phyloP scores from a whole-genome alignment of 1,139 yeast genomes.

The Saccharomycopsis hybrid region DNA sequence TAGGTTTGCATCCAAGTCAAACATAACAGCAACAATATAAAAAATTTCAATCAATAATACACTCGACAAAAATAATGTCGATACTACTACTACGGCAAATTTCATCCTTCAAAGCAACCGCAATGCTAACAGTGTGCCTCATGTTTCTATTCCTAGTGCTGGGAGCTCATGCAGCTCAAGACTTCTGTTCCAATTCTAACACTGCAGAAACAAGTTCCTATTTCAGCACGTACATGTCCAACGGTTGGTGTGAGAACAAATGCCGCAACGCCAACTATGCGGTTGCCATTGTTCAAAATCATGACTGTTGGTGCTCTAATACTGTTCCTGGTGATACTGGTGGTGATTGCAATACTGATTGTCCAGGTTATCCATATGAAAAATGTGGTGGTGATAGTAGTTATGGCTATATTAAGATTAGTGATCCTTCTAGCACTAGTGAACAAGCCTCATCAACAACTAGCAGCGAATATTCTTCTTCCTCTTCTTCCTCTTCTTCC shows the following conservation, averaged over 20 bases:
- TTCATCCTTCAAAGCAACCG: no score
- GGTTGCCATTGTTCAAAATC: conserved; percentile 9
- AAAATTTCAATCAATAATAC: no score
- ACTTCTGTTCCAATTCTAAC: conserved; percentile 1
- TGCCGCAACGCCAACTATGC: conserved; percentile 2
- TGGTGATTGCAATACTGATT: conserved; percentile 41
- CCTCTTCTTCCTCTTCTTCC: background rate
- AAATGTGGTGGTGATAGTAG: conserved; percentile 54
- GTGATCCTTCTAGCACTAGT: background rate
- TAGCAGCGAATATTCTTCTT: background rate
- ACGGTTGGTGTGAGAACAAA: conserved; percentile 9
- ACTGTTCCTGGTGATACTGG: conserved; percentile 31
- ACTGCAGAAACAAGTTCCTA: conserved; percentile 1
- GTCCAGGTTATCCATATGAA: conserved; percentile 53
- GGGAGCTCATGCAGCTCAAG: background rate
- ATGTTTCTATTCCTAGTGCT: no score
- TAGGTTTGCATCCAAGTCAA: no score
- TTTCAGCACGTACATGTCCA: conserved; percentile 4
- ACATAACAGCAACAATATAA: no score
- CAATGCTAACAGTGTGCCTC: no score
- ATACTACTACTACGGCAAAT: no score
- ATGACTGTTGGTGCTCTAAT: conserved; percentile 13
- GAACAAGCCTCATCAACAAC: background rate
- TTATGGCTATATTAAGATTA: conserved; percentile 7
- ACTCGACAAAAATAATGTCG: no score